These are phyloP conservation scores for Diaporthe citrichinensis DNA, from an alignment of 2,329 filamentous ascomycete species.

Conservation along the genomic window DNA sequence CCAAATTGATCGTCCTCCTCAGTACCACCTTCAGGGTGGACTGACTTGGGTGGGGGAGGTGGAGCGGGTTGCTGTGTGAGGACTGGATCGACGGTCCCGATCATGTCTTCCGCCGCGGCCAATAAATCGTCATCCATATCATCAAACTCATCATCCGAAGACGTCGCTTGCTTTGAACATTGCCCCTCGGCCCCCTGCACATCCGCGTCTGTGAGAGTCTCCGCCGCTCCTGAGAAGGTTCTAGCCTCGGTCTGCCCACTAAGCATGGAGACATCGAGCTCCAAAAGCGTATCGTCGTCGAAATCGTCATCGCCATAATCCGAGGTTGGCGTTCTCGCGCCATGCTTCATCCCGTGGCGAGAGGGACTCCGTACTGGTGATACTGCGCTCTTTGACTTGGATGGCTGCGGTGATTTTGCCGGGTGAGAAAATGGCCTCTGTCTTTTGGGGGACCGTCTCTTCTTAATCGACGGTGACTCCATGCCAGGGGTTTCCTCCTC, in stretches of 20 bases:
- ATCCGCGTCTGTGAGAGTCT: slow-evolving; percentile 8
- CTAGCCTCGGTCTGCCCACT: slow-evolving; percentile 45
- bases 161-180: slow-evolving; percentile 29
- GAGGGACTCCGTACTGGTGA: slow-evolving; percentile 14
- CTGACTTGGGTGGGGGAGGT: slow-evolving; percentile 40
- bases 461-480: slow-evolving; percentile 62
- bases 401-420: slow-evolving; percentile 19
- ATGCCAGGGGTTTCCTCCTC: slow-evolving; percentile 49
- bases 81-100: slow-evolving; percentile 53
- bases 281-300: slow-evolving; percentile 72
- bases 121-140: slow-evolving; percentile 76
- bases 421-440: slow-evolving; percentile 3
- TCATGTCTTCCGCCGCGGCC: slow-evolving; percentile 60
- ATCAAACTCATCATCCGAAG: slow-evolving; percentile 71
- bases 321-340: slow-evolving; percentile 48
- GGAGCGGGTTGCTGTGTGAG: slow-evolving; percentile 41
- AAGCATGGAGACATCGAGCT: slow-evolving; percentile 63
- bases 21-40: slow-evolving; percentile 55
- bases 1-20: slow-evolving; percentile 65
- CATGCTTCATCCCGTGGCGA: neutral
- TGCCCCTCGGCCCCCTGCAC: neutral
- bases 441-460: slow-evolving; percentile 48
- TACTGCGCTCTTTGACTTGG: slow-evolving; percentile 29
- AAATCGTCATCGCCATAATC: slow-evolving; percentile 71
- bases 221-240: slow-evolving; percentile 20